Base-by-base conservation (phyloP, 176 grass and related monocot species). In the Oryza officinalis region DNA sequence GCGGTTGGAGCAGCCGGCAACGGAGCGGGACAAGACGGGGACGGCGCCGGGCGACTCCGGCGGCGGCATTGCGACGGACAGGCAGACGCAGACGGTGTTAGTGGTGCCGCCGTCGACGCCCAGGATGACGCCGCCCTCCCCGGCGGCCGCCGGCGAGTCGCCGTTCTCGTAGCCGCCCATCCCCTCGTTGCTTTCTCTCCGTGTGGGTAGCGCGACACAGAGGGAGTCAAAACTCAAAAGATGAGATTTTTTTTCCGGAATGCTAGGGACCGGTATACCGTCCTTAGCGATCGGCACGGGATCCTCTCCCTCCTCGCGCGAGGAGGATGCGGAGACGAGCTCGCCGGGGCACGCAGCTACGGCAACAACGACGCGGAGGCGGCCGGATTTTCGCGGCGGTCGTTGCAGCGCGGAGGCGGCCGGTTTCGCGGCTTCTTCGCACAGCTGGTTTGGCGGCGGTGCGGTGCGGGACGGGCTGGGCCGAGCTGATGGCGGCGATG, bases 1-100 rank as follows among this genome's bases (percentile, higher is more conserved):
- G 63, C 89, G 93, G 87, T 99, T 99, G 20, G 96, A 99, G 86
- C 93, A 90, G 67, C 96, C 96, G 49, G 85, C 89, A 41, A 95
- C 81, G 67, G 91, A 89, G 63, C 96, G 93, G 65, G 96, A 89
- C 75, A 99, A 82, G 45, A 94, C 71, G 82, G 90, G 82, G 74
- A 94, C 54, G 83, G 83, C 44, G 72, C 41, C 68, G 63, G 91
- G 75, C 18, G 52, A 60, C 77, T 70, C 85, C 41, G 75, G 85
- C 85, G 73, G 66, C 78, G 72, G 68, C 93, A 87, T 94, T 86
- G 79, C 84, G 41, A 83, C 76, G 11, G 93, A 87, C 71, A 99
- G 91, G 87, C 96, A 99, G 71, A 99, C 96, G 89, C 96, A 99
- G 67, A 99, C 96, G 65, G 96, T 99, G 72, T 78, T 96, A 63